Percentiles rank a stretch among this genome's conserved stretches.
Conservation (phyloP, 331 rosid genomes). For the Phaseolus coccineus region DNA sequence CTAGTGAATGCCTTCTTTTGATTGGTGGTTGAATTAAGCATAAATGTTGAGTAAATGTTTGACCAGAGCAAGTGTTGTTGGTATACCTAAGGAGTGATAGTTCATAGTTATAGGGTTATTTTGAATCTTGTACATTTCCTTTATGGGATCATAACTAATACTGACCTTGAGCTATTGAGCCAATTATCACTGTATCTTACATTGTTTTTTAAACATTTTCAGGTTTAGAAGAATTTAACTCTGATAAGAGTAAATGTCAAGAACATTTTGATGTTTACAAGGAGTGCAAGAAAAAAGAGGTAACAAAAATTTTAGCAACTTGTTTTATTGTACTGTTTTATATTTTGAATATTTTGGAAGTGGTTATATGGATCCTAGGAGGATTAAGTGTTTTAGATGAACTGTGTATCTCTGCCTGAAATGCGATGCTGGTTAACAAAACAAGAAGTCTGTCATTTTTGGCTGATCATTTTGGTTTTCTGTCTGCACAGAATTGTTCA, state of each 20-base stretch:
- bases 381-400: conserved; percentile 32
- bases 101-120: conserved; percentile 2
- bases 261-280: conserved; percentile 89
- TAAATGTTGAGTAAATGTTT: background rate
- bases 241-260: conserved; percentile 92
- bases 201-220: conserved; percentile 29
- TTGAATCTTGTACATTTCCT: conserved; percentile 11
- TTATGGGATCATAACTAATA: background rate
- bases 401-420: conserved; percentile 19
- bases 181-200: conserved; percentile 21
- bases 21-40: background rate
- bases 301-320: conserved; percentile 41
- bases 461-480: conserved; percentile 6
- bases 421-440: conserved; percentile 9
- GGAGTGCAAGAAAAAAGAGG: conserved; percentile 99
- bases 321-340: conserved; percentile 15
- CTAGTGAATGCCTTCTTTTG: conserved; percentile 1
- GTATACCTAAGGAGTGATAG: background rate
- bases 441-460: background rate
- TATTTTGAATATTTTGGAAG: conserved; percentile 29
- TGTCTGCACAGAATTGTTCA: background rate
- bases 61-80: background rate
- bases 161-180: conserved; percentile 4
- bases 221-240: conserved; percentile 80
- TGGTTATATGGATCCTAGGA: conserved; percentile 7